Conservation (phyloP, 768 basidiomycete genomes). For the Punctularia strigosozonata region DNA sequence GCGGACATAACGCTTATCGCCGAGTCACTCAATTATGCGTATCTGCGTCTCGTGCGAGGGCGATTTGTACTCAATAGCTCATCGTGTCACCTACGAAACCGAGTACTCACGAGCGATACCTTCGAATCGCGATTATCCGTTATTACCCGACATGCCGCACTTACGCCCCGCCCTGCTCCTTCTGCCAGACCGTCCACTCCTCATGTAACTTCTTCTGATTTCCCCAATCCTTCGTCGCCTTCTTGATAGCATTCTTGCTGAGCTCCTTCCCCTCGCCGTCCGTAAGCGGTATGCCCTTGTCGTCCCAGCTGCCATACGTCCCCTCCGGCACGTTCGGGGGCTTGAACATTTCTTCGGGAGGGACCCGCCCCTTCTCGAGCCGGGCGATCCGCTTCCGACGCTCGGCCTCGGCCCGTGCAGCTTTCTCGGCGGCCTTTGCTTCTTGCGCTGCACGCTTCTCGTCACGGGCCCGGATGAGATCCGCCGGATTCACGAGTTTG, state of each 20-base stretch:
- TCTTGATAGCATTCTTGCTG: constrained; percentile 73
- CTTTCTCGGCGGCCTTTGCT: constrained; percentile 74
- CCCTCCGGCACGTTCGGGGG: constrained; percentile 67
- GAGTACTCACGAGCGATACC: too few relatives aligned
- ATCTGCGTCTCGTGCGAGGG: too few relatives aligned
- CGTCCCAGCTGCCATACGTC: constrained; percentile 77
- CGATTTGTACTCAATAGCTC: too few relatives aligned
- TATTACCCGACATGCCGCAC: too few relatives aligned
- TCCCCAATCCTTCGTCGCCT: constrained; percentile 58
- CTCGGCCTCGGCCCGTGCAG: constrained; percentile 51
- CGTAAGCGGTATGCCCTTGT: constrained; percentile 73
- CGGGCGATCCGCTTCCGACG: constrained; percentile 59
- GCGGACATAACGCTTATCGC: too few relatives aligned
- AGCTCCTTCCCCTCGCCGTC: constrained; percentile 78
- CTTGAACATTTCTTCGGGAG: constrained; percentile 73
- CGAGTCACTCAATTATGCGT: too few relatives aligned
- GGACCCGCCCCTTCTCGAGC: constrained; percentile 73
- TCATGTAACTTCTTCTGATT: constrained; percentile 71
- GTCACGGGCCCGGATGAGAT: constrained; percentile 75
- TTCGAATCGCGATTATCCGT: too few relatives aligned
- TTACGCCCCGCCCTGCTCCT: constrained; percentile 12
- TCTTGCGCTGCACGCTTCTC: constrained; percentile 71
- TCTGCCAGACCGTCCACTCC: constrained; percentile 51
- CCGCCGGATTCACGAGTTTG: constrained; percentile 76
- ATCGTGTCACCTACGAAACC: too few relatives aligned